A percentile compares a stretch with the other conserved stretches of the same genome.
These are phyloP conservation scores for Rhodotorula sp. DNA, from an alignment of 1,284 basidiomycete genomes.

Conservation along the genomic window DNA sequence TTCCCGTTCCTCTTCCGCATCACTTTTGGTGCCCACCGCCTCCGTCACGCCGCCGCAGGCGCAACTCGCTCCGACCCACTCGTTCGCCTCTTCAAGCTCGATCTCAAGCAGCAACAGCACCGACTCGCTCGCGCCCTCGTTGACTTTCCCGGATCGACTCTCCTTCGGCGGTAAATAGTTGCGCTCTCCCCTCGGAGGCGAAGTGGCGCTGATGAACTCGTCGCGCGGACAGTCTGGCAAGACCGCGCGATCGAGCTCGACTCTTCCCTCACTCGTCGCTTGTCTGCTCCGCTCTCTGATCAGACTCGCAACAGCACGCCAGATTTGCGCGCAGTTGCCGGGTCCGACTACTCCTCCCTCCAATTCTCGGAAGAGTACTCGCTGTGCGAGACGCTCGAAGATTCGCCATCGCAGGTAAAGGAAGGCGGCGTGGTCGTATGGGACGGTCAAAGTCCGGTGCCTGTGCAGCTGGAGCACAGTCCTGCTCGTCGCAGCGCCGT, in stretches of 20 bases:
- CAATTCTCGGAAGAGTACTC: not conserved
- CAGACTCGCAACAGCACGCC: too few relatives aligned
- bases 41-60: not conserved
- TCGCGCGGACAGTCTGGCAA: not conserved
- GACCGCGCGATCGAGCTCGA: not conserved
- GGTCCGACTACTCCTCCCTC: too few relatives aligned
- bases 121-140: not conserved
- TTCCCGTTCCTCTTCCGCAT: constrained; percentile 1
- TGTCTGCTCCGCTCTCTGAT: not conserved
- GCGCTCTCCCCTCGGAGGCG: not conserved
- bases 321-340: too few relatives aligned
- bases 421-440: not conserved
- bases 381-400: not conserved
- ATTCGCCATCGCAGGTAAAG: not conserved
- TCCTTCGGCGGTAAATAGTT: not conserved
- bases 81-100: constrained; percentile 1
- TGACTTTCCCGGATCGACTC: not conserved
- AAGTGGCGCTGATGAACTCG: not conserved
- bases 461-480: too few relatives aligned
- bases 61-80: not conserved
- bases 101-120: not conserved
- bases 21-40: not conserved
- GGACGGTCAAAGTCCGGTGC: too few relatives aligned
- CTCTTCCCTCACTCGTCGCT: not conserved
- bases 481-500: too few relatives aligned